Conservation (phyloP, 306 rosid species). For the Fragaria nilgerrensis region DNA sequence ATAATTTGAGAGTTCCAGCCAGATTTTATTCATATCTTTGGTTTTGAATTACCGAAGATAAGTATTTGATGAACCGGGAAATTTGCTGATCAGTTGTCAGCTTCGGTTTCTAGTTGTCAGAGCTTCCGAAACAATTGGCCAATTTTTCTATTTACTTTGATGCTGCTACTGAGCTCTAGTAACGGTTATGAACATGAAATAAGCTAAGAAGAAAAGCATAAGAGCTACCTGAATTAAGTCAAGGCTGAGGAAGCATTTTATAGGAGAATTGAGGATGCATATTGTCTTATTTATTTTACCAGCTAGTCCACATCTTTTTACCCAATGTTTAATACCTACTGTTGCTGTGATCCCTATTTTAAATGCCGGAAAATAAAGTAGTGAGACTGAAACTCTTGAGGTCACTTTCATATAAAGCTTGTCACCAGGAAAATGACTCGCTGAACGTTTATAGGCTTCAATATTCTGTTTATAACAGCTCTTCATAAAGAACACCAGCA, state of each 20-base stretch:
- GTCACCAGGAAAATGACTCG: neutral
- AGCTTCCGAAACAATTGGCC: conserved; percentile 1
- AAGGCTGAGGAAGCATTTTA: neutral
- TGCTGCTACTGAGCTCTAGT: neutral
- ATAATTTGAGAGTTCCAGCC: no score
- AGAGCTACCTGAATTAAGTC: neutral
- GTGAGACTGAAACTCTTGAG: neutral
- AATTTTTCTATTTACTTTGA: neutral
- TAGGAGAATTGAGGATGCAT: neutral
- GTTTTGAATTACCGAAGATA: no score
- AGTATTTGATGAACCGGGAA: no score
- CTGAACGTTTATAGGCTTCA: no score
- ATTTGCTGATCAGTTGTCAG: no score
- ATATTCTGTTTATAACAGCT: neutral
- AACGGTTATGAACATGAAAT: neutral
- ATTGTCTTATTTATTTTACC: no score
- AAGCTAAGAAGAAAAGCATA: neutral
- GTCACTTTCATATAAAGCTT: neutral
- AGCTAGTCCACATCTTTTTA: neutral
- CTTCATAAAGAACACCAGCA: neutral
- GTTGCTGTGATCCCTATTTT: neutral
- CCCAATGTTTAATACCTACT: neutral
- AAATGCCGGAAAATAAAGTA: no score
- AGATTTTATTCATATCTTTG: no score
- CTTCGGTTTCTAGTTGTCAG: neutral